Base-by-base conservation (phyloP, 106 monocot genomes). In the Dendrobium huoshanense region DNA sequence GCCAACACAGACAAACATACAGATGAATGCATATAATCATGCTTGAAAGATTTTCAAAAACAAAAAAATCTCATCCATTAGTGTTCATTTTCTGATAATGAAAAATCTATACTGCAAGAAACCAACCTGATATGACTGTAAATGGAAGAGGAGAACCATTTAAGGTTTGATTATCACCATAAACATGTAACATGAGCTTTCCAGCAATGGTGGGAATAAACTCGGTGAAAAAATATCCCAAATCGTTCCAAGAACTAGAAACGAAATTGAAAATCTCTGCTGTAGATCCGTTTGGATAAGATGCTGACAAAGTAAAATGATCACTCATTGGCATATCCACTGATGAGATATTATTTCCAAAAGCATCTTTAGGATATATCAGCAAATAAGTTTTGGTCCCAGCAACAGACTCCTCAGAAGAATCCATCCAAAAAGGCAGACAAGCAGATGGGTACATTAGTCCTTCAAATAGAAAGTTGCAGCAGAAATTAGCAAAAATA, bases 281-380 rank as follows among this genome's bases (percentile, higher is more conserved):
- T 45, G 29, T 51, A 10, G 92, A 85, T 59, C 94, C 88, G 82
- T 94, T 94, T 41, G 86, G 77, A 67, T 83, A 82, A 80, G 80
- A 86, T 55, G 68, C 83, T 20, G 83, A 84, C 67, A 92, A 67
- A 40, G 22, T 87, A 73, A 94, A 94, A 54, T 82, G 80, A 67
- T 84, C 84, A 17, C 80, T 76, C 27, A 47, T 67, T 33, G 55
- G 75, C 56, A 47, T 81, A 49, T 82, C 80, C 17, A 51, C 41
- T 48, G 68, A 80, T 9, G 85, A 85, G 42, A 96, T 78, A 81
- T 88, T 85, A 80, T 97, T 97, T 6, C 94, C 94, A 83, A 97
- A 97, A 43, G 90, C 90, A 89, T 97, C 96, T 80, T 84, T 87
- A 4, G 84, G 87, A 81, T 87, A 84, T 73, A 94, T 59, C 29